phyloP scores from a whole-genome alignment of 768 basidiomycete species.

The Suillus lakei region DNA sequence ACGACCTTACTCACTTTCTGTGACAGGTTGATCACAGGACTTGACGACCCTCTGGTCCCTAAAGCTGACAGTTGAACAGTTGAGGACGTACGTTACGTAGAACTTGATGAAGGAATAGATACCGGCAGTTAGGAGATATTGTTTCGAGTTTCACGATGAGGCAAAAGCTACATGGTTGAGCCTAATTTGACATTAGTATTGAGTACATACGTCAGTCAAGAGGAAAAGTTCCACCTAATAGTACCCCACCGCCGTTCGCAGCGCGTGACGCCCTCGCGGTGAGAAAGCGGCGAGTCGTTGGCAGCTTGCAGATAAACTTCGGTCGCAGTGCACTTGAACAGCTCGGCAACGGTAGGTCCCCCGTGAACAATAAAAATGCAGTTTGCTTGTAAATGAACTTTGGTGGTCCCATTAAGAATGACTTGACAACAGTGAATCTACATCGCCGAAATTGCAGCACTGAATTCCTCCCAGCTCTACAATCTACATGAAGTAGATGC shows the following conservation, averaged over 20 bases:
- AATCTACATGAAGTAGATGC: background rate
- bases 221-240: background rate
- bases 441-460: background rate
- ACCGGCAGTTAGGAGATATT: background rate
- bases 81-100: background rate
- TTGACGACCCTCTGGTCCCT: background rate
- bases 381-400: background rate
- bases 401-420: background rate
- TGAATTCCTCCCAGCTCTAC: too few species aligned
- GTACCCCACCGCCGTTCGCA: background rate
- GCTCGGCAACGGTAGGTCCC: background rate
- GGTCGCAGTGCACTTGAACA: background rate
- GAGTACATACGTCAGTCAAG: background rate
- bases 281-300: background rate
- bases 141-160: background rate
- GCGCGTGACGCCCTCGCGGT: background rate
- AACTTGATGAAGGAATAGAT: background rate
- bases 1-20: background rate
- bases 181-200: background rate
- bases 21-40: background rate
- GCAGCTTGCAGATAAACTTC: background rate
- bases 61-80: background rate
- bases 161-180: background rate
- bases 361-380: background rate
- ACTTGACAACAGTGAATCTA: background rate